Conservation (phyloP, 345 rosid species). For the Psidium friedrichsthalianum region DNA sequence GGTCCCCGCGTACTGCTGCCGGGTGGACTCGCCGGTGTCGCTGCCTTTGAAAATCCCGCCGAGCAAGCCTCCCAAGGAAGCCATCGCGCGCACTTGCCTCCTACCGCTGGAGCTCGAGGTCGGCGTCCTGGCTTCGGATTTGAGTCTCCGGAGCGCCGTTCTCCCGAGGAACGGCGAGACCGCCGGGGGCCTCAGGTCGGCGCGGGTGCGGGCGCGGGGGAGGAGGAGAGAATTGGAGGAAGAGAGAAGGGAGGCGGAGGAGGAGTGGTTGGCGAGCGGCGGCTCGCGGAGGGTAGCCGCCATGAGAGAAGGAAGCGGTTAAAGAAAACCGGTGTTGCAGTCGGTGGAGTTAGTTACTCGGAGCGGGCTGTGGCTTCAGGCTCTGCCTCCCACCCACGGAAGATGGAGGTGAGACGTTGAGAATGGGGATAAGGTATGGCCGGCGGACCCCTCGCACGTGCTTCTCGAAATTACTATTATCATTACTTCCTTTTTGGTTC, state of each 20-base stretch:
- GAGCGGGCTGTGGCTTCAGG: neutral
- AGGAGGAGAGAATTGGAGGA: neutral
- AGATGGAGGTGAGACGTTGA: neutral
- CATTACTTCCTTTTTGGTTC: neutral
- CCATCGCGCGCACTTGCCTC: slow-evolving; percentile 24
- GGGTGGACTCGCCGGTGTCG: slow-evolving; percentile 80
- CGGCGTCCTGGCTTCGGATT: slow-evolving; percentile 5
- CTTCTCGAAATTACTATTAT: neutral
- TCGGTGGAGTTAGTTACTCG: neutral
- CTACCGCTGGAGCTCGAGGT: slow-evolving; percentile 5
- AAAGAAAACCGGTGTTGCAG: neutral
- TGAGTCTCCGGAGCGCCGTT: slow-evolving; percentile 6
- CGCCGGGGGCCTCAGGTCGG: slow-evolving; percentile 10
- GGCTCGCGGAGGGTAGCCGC: neutral
- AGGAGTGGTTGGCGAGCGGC: neutral
- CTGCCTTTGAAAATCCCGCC: slow-evolving; percentile 79
- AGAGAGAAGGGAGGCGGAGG: neutral
- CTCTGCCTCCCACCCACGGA: neutral
- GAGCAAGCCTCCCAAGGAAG: slow-evolving; percentile 73
- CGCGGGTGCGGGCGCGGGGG: neutral
- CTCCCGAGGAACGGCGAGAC: slow-evolving; percentile 29
- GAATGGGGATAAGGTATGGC: neutral
- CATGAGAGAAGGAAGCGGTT: neutral
- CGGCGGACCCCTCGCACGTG: neutral
- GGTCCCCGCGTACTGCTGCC: slow-evolving; percentile 57